Conservation (phyloP, 2,329 filamentous ascomycete species). For the Fusarium annulatum region DNA sequence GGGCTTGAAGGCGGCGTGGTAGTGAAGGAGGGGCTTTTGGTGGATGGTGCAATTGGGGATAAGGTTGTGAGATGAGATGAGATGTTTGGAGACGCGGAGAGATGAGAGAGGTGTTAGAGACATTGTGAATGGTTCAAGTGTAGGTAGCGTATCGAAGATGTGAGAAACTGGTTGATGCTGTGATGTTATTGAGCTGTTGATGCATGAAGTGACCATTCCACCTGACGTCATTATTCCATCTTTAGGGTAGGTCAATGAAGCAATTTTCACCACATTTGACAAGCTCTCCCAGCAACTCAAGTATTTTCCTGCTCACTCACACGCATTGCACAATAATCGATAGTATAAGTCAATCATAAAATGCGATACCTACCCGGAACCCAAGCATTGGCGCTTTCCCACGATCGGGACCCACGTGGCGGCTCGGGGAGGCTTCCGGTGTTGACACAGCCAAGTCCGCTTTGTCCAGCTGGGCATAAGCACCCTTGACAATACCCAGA, state of each 20-base stretch:
- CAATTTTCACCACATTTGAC: neutral
- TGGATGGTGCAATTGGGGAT: constrained; percentile 75
- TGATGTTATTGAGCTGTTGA: neutral
- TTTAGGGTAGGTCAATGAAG: neutral
- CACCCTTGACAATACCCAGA: neutral
- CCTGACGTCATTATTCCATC: constrained; percentile 1
- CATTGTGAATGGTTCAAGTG: neutral
- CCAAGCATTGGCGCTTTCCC: neutral
- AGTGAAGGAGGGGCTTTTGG: constrained; percentile 72
- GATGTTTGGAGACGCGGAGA: constrained; percentile 66
- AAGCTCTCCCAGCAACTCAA: neutral
- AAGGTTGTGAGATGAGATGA: constrained; percentile 66
- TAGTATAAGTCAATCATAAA: neutral
- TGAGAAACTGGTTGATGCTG: fast-evolving
- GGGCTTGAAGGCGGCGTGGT: constrained; percentile 66
- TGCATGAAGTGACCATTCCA: neutral
- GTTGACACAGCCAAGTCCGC: neutral
- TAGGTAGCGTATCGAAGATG: neutral
- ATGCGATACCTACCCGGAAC: neutral
- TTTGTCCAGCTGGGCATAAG: neutral
- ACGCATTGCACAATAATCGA: fast-evolving
- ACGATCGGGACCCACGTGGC: neutral
- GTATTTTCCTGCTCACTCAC: too few relatives aligned
- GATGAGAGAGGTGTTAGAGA: constrained; percentile 51
- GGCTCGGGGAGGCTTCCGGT: neutral